phyloP scores from a whole-genome alignment of 495 filamentous ascomycete species.

The Beverwykella pulmonaria region DNA sequence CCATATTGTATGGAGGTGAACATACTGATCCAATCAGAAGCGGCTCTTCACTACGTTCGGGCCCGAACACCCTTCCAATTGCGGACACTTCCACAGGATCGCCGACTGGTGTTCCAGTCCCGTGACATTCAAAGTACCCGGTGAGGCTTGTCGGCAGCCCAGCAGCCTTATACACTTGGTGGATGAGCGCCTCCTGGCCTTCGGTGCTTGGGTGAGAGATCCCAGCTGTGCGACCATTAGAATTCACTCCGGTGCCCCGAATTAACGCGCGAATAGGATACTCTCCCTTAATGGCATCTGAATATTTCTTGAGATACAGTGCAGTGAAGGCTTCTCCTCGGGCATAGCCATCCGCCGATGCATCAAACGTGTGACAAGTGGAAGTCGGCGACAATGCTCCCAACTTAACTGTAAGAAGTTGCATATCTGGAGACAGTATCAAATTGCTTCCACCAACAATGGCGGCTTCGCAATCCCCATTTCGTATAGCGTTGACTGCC shows the following conservation, averaged over 20 bases:
- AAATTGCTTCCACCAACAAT: conserved; percentile 47
- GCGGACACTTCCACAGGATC: conserved; percentile 48
- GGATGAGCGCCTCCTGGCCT: conserved; percentile 40
- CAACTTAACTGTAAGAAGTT: neutral
- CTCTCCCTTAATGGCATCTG: conserved; percentile 44
- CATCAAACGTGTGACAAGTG: conserved; percentile 31
- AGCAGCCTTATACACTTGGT: conserved; percentile 31
- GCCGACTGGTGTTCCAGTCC: conserved; percentile 48
- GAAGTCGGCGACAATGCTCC: conserved; percentile 23
- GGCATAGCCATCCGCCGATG: conserved; percentile 24
- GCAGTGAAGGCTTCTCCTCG: conserved; percentile 42
- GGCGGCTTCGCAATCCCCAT: conserved; percentile 41
- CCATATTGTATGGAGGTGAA: too few relatives aligned
- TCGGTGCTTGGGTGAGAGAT: conserved; percentile 18
- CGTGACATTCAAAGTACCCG: conserved; percentile 49
- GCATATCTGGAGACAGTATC: conserved; percentile 47
- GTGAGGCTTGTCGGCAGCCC: conserved; percentile 43
- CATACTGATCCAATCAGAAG: conserved; percentile 33
- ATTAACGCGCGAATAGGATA: conserved; percentile 51
- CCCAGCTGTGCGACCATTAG: conserved; percentile 31
- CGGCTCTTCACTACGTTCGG: conserved; percentile 49
- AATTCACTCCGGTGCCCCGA: conserved; percentile 45
- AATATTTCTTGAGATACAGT: conserved; percentile 46
- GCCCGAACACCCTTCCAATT: conserved; percentile 41
- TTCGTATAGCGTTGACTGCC: conserved; percentile 24